Evolutionary conservation across 768 basidiomycete genomes (phyloP).

Genomic region (Leccinellum luteum): DNA sequence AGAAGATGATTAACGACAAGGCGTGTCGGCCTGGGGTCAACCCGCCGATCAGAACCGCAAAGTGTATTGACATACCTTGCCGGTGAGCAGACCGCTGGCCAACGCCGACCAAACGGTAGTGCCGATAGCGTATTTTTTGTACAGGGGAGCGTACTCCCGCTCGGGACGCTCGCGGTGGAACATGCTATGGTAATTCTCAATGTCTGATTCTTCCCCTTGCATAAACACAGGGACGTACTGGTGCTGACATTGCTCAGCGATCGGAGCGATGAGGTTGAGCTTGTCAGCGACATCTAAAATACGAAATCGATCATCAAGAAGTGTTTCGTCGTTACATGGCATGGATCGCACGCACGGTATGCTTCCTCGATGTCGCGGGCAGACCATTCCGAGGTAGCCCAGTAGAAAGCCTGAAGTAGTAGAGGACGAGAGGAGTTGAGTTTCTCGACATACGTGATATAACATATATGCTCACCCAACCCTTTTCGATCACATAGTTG

Average conservation of each 20-base stretch:
- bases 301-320: not conserved
- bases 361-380: conserved; percentile 49
- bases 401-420: conserved; percentile 36
- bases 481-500: conserved; percentile 50
- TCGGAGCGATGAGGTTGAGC: conserved; percentile 48
- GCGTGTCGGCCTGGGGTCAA: not conserved
- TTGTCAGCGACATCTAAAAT: conserved; percentile 45
- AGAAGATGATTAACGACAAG: not conserved
- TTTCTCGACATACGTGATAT: not conserved
- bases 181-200: conserved; percentile 34
- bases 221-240: conserved; percentile 32
- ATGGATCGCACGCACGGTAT: conserved; percentile 25
- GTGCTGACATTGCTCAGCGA: conserved; percentile 52
- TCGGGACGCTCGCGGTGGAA: conserved; percentile 55
- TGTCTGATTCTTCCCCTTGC: not conserved
- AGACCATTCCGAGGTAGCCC: conserved; percentile 58
- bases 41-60: not conserved
- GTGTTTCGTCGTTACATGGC: not conserved
- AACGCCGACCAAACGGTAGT: conserved; percentile 57
- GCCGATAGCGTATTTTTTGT: conserved; percentile 45
- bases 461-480: conserved; percentile 34
- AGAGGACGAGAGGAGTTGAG: not conserved
- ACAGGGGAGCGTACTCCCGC: conserved; percentile 47
- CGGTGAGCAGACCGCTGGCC: conserved; percentile 53
- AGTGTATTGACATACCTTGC: conserved; percentile 39